Evolutionary conservation across 768 basidiomycete species (phyloP).

Genomic region (Calocera cornea): DNA sequence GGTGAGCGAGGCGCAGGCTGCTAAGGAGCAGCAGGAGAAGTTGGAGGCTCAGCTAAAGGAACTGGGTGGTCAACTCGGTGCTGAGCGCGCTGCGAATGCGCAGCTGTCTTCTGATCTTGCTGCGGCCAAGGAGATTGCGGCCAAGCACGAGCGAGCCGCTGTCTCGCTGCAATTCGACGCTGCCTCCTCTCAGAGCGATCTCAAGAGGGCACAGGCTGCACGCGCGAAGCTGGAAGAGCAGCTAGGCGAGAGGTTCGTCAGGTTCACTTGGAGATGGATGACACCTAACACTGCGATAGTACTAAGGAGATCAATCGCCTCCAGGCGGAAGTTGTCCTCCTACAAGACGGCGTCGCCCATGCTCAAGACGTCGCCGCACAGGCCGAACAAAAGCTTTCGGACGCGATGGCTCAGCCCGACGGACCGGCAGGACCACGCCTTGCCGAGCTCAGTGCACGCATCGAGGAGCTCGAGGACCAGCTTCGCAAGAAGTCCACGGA

Average conservation of each 20-base stretch:
- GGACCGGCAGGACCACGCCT: background rate
- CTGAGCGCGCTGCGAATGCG: background rate
- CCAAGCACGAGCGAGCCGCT: background rate
- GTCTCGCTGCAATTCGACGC: background rate
- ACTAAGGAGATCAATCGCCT: background rate
- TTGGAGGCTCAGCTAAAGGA: background rate
- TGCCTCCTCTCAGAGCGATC: background rate
- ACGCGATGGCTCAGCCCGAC: background rate
- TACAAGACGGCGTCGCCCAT: background rate
- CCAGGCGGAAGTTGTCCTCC: background rate
- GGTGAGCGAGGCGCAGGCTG: background rate
- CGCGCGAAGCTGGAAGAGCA: background rate
- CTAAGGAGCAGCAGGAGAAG: background rate
- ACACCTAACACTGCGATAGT: background rate
- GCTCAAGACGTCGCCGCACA: background rate
- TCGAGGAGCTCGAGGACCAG: background rate
- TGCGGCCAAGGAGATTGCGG: background rate
- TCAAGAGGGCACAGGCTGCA: background rate
- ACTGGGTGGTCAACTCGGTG: background rate
- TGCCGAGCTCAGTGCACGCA: background rate
- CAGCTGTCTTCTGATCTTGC: background rate
- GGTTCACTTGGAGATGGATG: background rate
- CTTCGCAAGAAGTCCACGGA: background rate
- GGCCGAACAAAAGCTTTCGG: background rate
- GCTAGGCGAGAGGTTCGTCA: background rate